Evolutionary conservation across 768 basidiomycete species (phyloP).

Genomic region (Psilocybe azurescens): DNA sequence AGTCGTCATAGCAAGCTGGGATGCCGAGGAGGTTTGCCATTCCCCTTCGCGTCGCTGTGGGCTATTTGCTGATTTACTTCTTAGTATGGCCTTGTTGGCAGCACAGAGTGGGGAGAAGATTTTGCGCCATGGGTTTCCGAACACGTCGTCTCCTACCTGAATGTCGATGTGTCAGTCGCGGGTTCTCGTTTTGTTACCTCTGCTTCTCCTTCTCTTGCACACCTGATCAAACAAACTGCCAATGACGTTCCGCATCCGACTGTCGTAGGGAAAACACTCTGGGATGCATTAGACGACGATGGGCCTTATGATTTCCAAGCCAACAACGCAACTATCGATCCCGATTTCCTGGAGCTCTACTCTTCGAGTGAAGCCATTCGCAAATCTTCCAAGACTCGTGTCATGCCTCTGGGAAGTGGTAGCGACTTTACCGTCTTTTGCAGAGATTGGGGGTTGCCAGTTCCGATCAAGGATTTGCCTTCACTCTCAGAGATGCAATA

Average conservation of each 20-base stretch:
- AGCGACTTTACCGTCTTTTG: slow-evolving; percentile 94
- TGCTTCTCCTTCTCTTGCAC: slow-evolving; percentile 84
- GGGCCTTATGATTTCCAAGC: slow-evolving; percentile 51
- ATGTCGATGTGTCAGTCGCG: slow-evolving; percentile 73
- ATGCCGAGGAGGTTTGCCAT: slow-evolving; percentile 67
- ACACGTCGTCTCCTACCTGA: slow-evolving; percentile 87
- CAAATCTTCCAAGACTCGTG: slow-evolving; percentile 42
- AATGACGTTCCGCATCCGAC: slow-evolving; percentile 78
- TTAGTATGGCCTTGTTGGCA: slow-evolving; percentile 75
- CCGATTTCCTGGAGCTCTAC: slow-evolving; percentile 47
- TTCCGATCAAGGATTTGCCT: slow-evolving; percentile 45
- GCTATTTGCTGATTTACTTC: slow-evolving; percentile 8
- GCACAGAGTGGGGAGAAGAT: slow-evolving; percentile 95
- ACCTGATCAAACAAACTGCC: slow-evolving; percentile 72
- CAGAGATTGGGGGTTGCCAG: slow-evolving; percentile 68
- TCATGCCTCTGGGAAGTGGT: slow-evolving; percentile 78
- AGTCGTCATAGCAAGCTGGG: slow-evolving; percentile 78
- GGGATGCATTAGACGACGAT: slow-evolving; percentile 74
- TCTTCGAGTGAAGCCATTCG: slow-evolving; percentile 36
- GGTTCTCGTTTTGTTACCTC: slow-evolving; percentile 61
- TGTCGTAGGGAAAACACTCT: slow-evolving; percentile 65
- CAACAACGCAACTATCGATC: slow-evolving; percentile 40
- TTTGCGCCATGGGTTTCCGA: slow-evolving; percentile 81
- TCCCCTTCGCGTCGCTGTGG: not conserved
- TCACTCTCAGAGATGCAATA: slow-evolving; percentile 55